Evolutionary conservation across 2,329 filamentous ascomycete species (phyloP).

Genomic region (Macrophomina pseudophaseolina): DNA sequence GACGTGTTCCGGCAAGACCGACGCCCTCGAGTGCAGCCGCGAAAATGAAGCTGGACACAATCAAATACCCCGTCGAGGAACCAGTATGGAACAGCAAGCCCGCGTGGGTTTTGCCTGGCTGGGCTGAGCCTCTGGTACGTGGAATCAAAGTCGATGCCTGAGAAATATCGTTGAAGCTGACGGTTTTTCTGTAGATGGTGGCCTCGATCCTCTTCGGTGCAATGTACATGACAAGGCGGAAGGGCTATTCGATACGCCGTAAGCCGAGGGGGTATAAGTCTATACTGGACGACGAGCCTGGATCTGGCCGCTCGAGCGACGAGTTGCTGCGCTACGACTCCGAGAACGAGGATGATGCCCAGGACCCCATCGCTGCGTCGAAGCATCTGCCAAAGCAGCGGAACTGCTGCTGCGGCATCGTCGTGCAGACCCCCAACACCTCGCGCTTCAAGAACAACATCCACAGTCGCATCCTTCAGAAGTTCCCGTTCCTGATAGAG

Average conservation of each 20-base stretch:
- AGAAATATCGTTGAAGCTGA: slow-evolving; percentile 2
- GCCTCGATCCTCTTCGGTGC: slow-evolving; percentile 56
- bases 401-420: slow-evolving; percentile 57
- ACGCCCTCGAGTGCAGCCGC: background rate
- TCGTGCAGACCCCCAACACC: slow-evolving; percentile 62
- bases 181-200: slow-evolving; percentile 48
- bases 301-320: slow-evolving; percentile 46
- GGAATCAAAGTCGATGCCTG: background rate
- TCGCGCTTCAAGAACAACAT: slow-evolving; percentile 64
- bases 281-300: slow-evolving; percentile 40
- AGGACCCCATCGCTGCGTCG: slow-evolving; percentile 40
- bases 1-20: background rate
- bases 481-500: slow-evolving; percentile 72
- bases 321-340: slow-evolving; percentile 45
- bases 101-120: slow-evolving; percentile 50
- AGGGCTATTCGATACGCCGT: slow-evolving; percentile 50
- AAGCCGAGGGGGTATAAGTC: slow-evolving; percentile 34
- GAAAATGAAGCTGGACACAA: slow-evolving; percentile 26
- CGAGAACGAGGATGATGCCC: slow-evolving; percentile 43
- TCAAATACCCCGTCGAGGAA: slow-evolving; percentile 31
- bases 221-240: slow-evolving; percentile 55
- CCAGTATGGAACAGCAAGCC: slow-evolving; percentile 48
- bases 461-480: slow-evolving; percentile 68
- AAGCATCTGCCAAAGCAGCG: slow-evolving; percentile 57
- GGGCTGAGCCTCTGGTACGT: slow-evolving; percentile 48